Evolutionary conservation across 2,329 filamentous ascomycete genomes (phyloP), one percentile per base, ranked within the genome.

Genomic region (Kalaharituber pfeilii): DNA sequence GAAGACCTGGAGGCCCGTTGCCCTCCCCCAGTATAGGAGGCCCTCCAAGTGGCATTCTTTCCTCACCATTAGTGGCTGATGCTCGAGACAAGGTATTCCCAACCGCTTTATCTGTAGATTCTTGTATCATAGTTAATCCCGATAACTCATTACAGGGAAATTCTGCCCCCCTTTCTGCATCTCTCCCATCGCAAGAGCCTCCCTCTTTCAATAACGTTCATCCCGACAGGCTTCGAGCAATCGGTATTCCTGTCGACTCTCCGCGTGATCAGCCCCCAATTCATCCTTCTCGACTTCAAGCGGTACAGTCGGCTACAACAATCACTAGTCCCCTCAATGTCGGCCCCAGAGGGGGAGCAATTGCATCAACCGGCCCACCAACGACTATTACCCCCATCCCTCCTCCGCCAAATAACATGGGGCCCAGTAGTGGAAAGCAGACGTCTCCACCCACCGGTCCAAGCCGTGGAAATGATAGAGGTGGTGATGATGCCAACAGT

Each of bases 401-500:
- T 42, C 49, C 55, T 5, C 57, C 57, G 8, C 53, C 55, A 3
- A 29, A 39, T 18, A 50, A 56, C 33, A 52, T 44, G 11, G 60
- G 59, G 8, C 56, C 56, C n/a, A 52, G 54, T 20, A 56, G 45
- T n/a, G 53, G 56, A 36, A 51, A 56, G 42, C 42, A 47, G 11
- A 22, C 42, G 15, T 5, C 42, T 24, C 61, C 61, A 15, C 61
- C 61, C 7, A 63, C 60, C n/a, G 62, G 59, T 15, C 62, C 61
- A 39, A 55, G 59, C 11, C 52, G 53, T 8, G 50, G 62, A 7
- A 39, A 53, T 7, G 58, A 58, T 27, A 53, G 55, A 2, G 58
- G 58, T n/a, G 62, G 63, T 44, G 59, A 62, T 13, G 42, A 53
- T 53, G 26, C 45, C 50, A 5, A 22, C 50, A 15, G 11, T 47